Evolutionary conservation across 176 grass and related monocot genomes (phyloP).

Genomic region (Ensete glaucum): DNA sequence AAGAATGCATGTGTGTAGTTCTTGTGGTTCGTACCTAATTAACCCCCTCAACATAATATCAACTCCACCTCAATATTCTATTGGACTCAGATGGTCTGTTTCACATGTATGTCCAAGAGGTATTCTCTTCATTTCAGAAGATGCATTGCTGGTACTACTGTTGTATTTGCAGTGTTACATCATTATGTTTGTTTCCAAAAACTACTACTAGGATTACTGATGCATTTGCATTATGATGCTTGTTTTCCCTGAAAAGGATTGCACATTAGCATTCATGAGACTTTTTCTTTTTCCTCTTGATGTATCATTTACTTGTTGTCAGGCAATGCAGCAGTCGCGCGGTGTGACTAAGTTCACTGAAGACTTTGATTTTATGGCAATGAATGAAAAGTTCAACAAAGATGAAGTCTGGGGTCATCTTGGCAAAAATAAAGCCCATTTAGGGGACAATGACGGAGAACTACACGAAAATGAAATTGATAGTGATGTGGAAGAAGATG

Average conservation of each 20-base stretch:
- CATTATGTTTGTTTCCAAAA: too few species aligned
- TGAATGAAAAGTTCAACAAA: constrained; percentile 99
- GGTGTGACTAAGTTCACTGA: constrained; percentile 64
- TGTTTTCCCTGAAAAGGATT: background rate
- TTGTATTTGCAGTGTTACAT: background rate
- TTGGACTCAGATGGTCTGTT: background rate
- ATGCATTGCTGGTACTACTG: background rate
- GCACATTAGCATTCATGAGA: background rate
- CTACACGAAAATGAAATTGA: constrained; percentile 50
- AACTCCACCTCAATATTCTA: too few species aligned
- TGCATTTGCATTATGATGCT: background rate
- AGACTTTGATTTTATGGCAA: constrained; percentile 93
- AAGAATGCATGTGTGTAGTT: too few species aligned
- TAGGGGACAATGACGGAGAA: constrained; percentile 28
- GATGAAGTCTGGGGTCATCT: constrained; percentile 98
- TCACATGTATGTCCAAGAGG: background rate
- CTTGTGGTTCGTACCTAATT: too few species aligned
- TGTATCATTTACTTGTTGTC: background rate
- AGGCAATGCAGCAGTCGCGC: constrained; percentile 31
- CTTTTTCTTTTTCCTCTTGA: background rate
- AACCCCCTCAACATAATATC: too few species aligned
- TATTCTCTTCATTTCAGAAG: background rate
- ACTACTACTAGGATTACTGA: background rate
- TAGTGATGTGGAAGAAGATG: constrained; percentile 41
- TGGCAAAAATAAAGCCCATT: constrained; percentile 62